Base-by-base conservation (phyloP, 2,329 filamentous ascomycete genomes). In the Monosporascus cannonballus region DNA sequence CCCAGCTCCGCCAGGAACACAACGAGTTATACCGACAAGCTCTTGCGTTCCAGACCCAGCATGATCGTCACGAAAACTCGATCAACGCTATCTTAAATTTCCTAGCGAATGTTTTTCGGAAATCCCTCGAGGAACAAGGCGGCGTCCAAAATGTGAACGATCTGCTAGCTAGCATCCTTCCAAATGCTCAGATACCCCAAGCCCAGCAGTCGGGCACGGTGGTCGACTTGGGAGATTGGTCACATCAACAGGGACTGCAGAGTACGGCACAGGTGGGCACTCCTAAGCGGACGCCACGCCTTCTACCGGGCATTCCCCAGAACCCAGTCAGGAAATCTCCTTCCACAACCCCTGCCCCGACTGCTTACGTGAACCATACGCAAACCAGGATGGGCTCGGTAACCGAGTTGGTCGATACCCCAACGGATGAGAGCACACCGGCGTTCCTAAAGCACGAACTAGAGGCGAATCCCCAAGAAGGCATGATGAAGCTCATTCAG, bases 21-120 rank as follows among this genome's bases (percentile, higher is more conserved):
- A 85, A 90, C 56, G 85, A 93, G 56, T 80, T 96, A 30, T 95
- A 92, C 64, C 87, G 89, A 52, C 91, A 96, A 69, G 92, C 93
- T 0, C 80, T 89, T 45, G 85, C 89, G 53, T 96, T 96, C 67
- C 92, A 97, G 69, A 88, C 84, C 54, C 84, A 96, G 66, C 93
- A 97, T 65, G 91, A 93, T 61, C 86, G 94, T n/a, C 94, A 99
- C 65, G 94, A 99, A 67, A 96, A 93, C 67, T 96, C 93, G 0
- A 97, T 99, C 71, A 97, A 96, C 65, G 93, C 93, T n/a, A 97
- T 99, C 56, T 79, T 99, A 42, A 96, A 92, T 48, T 97, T 99
- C 69, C 79, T 99, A 20, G 94, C 93, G 46, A 97, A 95, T 14
- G 93, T 99, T 42, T 99, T 97, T 72, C 88, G 96, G 57, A 87